phyloP scores from a whole-genome alignment of 768 basidiomycete species.

The Boletus bicolor region DNA sequence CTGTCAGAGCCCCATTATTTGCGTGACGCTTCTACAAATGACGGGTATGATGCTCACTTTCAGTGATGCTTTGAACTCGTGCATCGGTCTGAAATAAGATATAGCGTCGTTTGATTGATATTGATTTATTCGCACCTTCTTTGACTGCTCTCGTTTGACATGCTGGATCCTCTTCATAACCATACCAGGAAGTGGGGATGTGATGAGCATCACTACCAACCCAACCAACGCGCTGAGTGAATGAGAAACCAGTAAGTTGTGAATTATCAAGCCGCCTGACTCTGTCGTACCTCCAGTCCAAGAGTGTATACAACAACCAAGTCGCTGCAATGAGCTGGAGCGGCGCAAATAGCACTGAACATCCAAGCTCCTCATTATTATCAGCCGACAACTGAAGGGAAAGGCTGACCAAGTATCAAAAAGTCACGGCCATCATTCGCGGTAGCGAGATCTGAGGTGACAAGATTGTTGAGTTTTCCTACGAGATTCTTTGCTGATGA shows the following conservation, averaged over 20 bases:
- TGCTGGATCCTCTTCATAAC: neutral
- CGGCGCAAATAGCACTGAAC: neutral
- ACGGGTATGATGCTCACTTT: neutral
- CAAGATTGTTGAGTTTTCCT: constrained; percentile 2
- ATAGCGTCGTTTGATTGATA: neutral
- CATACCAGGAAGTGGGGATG: neutral
- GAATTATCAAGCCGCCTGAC: too few species aligned
- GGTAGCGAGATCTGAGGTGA: neutral
- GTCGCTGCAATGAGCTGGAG: neutral
- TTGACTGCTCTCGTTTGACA: neutral
- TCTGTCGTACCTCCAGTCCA: neutral
- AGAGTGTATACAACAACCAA: constrained; percentile 1
- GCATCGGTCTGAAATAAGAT: neutral
- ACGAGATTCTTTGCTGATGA: neutral
- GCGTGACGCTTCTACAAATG: too few species aligned
- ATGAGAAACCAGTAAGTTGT: neutral
- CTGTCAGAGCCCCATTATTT: neutral
- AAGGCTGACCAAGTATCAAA: neutral
- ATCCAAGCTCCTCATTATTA: neutral
- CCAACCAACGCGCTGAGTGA: neutral
- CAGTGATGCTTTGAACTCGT: neutral
- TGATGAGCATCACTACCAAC: neutral
- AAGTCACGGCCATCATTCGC: constrained; percentile 1
- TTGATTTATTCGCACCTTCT: neutral
- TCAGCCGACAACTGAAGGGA: neutral